Evolutionary conservation across 768 basidiomycete genomes (phyloP), one percentile per base, ranked within the genome.

Genomic region (Rhizopogon vesiculosus): DNA sequence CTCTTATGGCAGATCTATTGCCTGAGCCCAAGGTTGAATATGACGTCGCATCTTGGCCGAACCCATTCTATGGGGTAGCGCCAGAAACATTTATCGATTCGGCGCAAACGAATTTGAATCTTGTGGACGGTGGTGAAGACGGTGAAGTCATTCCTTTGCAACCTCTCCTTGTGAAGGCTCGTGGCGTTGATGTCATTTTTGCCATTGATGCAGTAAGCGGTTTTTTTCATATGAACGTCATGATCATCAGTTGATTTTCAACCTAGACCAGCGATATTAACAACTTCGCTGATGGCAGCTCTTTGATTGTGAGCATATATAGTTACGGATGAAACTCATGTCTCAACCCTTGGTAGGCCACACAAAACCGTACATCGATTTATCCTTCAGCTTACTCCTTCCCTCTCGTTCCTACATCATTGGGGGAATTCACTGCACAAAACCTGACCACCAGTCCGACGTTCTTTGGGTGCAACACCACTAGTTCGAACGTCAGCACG

Each of bases 131-230:
- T 25, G 78, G 77, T 7, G 70, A 72, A 55, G 69, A 75, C 43
- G 76, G 76, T 13, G 71, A 78, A 58, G 61, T 76, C 49, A 66
- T 81, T 39, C 79, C 81, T 3, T 31, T 81, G 16, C 76, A 78
- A 48, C 82, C 82, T 1, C 70, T 83, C 40, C 71, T 82, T 12
- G 73, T 80, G 46, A 66, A 73, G 40, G 70, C 71, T 22, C 76
- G 82, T 43, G 67, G 61, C 0, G 61, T 82, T 51, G 82, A 84
- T 56, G 72, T 74, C 7, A 77, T 84, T 60, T 46, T 83, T 33
- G 80, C 79, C 0, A 74, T 82, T 45, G 82, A 84, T 61, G 72
- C 69, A 9, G 64, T 69, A 62, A 54, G 72, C 9, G 15, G 71
- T 64, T 18, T 5, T 35, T 25, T 25, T 4, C 25, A 25, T 19